Percentiles rank a stretch among this genome's conserved stretches.
Evolutionary conservation across 2,329 filamentous ascomycete genomes (phyloP).

Genomic region (Arthrobotrys sphaeroides): DNA sequence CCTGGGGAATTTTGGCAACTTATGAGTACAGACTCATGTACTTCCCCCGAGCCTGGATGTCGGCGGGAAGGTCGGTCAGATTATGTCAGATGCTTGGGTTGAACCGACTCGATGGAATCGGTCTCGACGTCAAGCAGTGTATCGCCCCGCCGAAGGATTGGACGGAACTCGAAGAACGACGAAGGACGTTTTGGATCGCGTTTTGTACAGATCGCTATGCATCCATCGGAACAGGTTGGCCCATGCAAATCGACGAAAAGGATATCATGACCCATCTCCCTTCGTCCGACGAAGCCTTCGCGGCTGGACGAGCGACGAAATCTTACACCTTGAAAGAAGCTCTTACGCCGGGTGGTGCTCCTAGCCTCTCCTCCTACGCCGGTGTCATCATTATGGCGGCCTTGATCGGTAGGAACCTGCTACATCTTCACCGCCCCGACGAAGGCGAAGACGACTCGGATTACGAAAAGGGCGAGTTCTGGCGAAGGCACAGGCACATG

Average conservation of each 20-base stretch:
- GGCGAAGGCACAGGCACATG: slow-evolving; percentile 88
- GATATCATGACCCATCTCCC: slow-evolving; percentile 90
- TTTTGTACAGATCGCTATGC: slow-evolving; percentile 92
- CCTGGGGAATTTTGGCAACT: slow-evolving; percentile 78
- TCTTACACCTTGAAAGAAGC: slow-evolving; percentile 76
- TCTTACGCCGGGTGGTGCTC: slow-evolving; percentile 75
- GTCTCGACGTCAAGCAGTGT: slow-evolving; percentile 91
- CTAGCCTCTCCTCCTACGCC: slow-evolving; percentile 78
- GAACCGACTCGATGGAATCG: slow-evolving; percentile 82
- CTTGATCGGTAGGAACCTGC: slow-evolving; percentile 88
- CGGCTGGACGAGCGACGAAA: slow-evolving; percentile 78
- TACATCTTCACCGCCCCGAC: slow-evolving; percentile 88
- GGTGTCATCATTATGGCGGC: slow-evolving; percentile 85
- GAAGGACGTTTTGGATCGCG: slow-evolving; percentile 93
- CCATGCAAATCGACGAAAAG: slow-evolving; percentile 89
- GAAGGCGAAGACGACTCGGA: slow-evolving; percentile 77
- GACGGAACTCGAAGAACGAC: slow-evolving; percentile 90
- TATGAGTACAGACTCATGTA: slow-evolving; percentile 99
- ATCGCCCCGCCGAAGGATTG: slow-evolving; percentile 86
- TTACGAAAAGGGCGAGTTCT: slow-evolving; percentile 92
- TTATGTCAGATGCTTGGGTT: slow-evolving; percentile 91
- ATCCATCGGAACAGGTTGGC: slow-evolving; percentile 96
- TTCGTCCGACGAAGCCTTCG: slow-evolving; percentile 82
- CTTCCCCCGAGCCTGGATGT: slow-evolving; percentile 95
- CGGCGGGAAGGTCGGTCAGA: slow-evolving; percentile 81